A percentile compares a stretch with the other conserved stretches of the same genome.
Evolutionary conservation across 345 rosid genomes (phyloP).

Genomic region (Camelina sativa): DNA sequence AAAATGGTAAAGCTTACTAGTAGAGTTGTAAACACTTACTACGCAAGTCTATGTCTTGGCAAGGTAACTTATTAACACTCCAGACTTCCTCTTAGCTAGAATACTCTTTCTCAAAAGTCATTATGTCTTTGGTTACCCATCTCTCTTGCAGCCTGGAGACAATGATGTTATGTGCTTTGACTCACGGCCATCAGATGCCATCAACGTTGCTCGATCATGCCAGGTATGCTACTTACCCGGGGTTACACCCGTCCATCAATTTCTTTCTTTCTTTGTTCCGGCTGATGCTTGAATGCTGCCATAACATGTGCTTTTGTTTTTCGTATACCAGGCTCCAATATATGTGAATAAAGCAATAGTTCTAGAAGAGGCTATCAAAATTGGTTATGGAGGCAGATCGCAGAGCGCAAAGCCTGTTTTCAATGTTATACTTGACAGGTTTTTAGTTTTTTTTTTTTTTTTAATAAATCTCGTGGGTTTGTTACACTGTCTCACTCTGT

Average conservation of each 20-base stretch:
- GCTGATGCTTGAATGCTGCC: neutral
- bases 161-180: slow-evolving; percentile 62
- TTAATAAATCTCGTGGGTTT: slow-evolving; percentile 22
- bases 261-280: neutral
- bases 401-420: slow-evolving; percentile 60
- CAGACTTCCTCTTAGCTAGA: slow-evolving; percentile 18
- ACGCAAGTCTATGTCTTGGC: slow-evolving; percentile 67
- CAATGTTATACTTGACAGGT: slow-evolving; percentile 87
- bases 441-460: neutral
- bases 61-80: slow-evolving; percentile 58
- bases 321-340: slow-evolving; percentile 75
- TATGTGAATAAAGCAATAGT: slow-evolving; percentile 80
- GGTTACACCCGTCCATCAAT: slow-evolving; percentile 7
- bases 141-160: slow-evolving; percentile 69
- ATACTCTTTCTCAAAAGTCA: slow-evolving; percentile 10
- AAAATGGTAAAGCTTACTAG: slow-evolving; percentile 84
- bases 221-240: slow-evolving; percentile 29
- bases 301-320: slow-evolving; percentile 13
- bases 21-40: slow-evolving; percentile 70
- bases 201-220: slow-evolving; percentile 65
- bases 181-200: slow-evolving; percentile 91
- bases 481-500: slow-evolving; percentile 27
- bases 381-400: slow-evolving; percentile 70
- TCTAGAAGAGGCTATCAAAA: slow-evolving; percentile 71
- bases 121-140: slow-evolving; percentile 31